Percentiles rank a stretch among this genome's conserved stretches.
Conservation (phyloP, 2,329 filamentous ascomycete genomes). For the Exophiala lecanii-corni region DNA sequence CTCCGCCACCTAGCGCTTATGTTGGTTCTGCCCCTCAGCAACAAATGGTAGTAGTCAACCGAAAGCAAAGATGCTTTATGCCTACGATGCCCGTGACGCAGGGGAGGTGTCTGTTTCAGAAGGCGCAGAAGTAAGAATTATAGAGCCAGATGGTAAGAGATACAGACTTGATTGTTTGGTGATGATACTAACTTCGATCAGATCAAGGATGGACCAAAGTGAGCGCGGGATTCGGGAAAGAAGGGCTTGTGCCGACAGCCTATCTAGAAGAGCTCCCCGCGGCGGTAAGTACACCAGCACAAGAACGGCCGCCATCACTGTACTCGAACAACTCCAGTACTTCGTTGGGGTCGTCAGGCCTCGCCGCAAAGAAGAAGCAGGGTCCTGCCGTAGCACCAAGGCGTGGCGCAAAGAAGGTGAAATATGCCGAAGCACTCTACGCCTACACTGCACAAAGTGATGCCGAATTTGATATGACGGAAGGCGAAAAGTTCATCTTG, state of each 20-base stretch:
- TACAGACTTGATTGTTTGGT: no score
- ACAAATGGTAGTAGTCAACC: slow-evolving; percentile 45
- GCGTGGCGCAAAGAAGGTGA: slow-evolving; percentile 86
- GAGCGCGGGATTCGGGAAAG: slow-evolving; percentile 60
- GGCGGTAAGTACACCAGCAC: slow-evolving; percentile 29
- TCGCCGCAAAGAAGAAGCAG: slow-evolving; percentile 65
- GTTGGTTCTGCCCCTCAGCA: slow-evolving; percentile 40
- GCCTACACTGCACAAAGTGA: slow-evolving; percentile 84
- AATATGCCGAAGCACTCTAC: slow-evolving; percentile 89
- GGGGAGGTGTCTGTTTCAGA: slow-evolving; percentile 79
- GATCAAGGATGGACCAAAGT: slow-evolving; percentile 94
- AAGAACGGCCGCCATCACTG: slow-evolving; percentile 62
- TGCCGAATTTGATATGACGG: slow-evolving; percentile 80
- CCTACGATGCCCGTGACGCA: slow-evolving; percentile 73
- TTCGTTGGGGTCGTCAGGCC: slow-evolving; percentile 49
- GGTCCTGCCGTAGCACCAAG: slow-evolving; percentile 87
- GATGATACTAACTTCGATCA: slow-evolving; percentile 39
- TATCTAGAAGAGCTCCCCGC: slow-evolving; percentile 68
- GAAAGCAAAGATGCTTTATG: slow-evolving; percentile 83
- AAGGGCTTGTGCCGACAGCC: slow-evolving; percentile 80
- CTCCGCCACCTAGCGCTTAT: slow-evolving; percentile 80
- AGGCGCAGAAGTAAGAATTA: slow-evolving; percentile 68
- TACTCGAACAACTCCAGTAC: slow-evolving; percentile 76
- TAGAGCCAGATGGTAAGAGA: slow-evolving; percentile 81
- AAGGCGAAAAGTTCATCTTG: slow-evolving; percentile 88